Base-by-base conservation (phyloP, 345 rosid species). In the Mangifera indica region DNA sequence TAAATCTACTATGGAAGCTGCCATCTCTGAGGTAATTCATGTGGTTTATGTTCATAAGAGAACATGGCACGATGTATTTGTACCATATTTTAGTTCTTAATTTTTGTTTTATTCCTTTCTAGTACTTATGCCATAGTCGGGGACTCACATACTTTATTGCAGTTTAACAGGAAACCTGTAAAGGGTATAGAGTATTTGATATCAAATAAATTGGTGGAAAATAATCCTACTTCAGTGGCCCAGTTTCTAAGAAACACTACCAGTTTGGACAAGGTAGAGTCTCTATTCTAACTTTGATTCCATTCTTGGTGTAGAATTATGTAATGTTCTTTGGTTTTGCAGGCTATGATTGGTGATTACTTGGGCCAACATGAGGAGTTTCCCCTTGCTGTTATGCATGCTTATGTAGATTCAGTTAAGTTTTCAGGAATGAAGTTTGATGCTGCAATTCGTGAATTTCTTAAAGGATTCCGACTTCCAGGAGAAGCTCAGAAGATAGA, bases 401-500 rank as follows among this genome's bases (percentile, higher is more conserved):
- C 93, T 72, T 95, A 84, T 83, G 96, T 95, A 65, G 99, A 95
- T 80, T 89, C 93, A 53, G 87, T 95, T 86, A 83, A 84, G 60
- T 95, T 95, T 85, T 81, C 96, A 18, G 91, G 86, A 79, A 82
- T 91, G 96, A 91, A 91, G 77, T 95, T 95, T 88, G 90, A 87
- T 78, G 74, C 64, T 13, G 96, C 99, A 74, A 89, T 95, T 66
- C 97, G 99, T 57, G 96, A 88, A 84, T 88, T 92, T 72, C 97
- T 95, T 71, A 91, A 91, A 76, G 96, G 96, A 56, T 95, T 95
- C 84, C 84, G 96, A 78, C 98, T 95, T 81, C 99, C 99, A 45
- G 98, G 99, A 65, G 99, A 95, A 78, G 99, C 99, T 71, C 98
- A 95, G 83, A 95, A 95, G 87, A 92, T 95, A 75, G 99, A 95